These are phyloP conservation scores for Fraxinus dipetala DNA, from an alignment of 305 asterid species.

Conservation along the genomic window DNA sequence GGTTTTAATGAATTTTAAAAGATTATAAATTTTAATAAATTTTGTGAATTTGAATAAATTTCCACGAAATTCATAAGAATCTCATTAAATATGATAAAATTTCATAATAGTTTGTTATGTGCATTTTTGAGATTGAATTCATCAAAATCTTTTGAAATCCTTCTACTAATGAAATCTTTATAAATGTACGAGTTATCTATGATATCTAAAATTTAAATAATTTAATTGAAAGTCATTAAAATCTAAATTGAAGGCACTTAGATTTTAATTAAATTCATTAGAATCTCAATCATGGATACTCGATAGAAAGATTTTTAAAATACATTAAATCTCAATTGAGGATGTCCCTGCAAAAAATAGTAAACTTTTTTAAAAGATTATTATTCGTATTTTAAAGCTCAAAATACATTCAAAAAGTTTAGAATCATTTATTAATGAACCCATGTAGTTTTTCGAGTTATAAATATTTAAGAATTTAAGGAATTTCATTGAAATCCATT, in stretches of 20 bases:
- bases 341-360: background rate
- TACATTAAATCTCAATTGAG: background rate
- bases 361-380: background rate
- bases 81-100: background rate
- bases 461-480: background rate
- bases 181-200: background rate
- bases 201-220: background rate
- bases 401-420: background rate
- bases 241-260: background rate
- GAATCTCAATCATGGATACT: background rate
- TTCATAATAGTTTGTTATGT: background rate
- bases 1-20: no score
- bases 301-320: background rate
- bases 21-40: background rate
- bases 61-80: background rate
- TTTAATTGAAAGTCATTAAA: background rate
- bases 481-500: background rate
- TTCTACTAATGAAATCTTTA: background rate
- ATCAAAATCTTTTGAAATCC: background rate
- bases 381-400: background rate
- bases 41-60: background rate
- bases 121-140: background rate
- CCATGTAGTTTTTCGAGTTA: background rate
- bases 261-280: no score
- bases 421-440: background rate